Percentiles rank a stretch among this genome's conserved stretches.
These are phyloP conservation scores for Fusarium sororula DNA, from an alignment of 2,329 filamentous ascomycete species.

Conservation along the genomic window DNA sequence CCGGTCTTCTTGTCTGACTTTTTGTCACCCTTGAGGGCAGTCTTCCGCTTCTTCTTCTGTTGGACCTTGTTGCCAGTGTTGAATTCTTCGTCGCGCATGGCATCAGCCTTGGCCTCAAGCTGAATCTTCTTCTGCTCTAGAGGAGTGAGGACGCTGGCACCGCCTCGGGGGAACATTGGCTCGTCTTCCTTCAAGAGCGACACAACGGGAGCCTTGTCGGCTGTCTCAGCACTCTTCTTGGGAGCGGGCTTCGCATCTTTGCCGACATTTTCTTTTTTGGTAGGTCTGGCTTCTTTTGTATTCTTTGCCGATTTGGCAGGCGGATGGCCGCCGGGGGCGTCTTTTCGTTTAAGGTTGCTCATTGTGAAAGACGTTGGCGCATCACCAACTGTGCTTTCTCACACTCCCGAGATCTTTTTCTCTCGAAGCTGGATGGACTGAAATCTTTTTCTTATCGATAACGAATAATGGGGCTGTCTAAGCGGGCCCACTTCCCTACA, in stretches of 20 bases:
- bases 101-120: conserved; percentile 91
- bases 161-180: conserved; percentile 89
- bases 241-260: conserved; percentile 46
- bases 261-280: conserved; percentile 53
- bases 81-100: conserved; percentile 83
- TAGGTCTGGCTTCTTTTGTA: conserved; percentile 56
- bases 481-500: neutral
- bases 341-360: conserved; percentile 67
- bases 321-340: conserved; percentile 61
- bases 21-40: conserved; percentile 60
- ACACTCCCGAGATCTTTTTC: conserved; percentile 2
- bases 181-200: conserved; percentile 78
- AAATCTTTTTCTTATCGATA: conserved; percentile 24
- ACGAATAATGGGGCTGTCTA: conserved; percentile 4
- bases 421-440: conserved; percentile 11
- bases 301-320: conserved; percentile 60
- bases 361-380: conserved; percentile 52
- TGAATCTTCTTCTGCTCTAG: conserved; percentile 97
- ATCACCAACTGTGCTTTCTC: conserved; percentile 40
- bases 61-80: conserved; percentile 56
- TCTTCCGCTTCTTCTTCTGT: conserved; percentile 67
- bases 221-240: conserved; percentile 43
- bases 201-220: conserved; percentile 49
- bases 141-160: conserved; percentile 88
- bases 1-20: conserved; percentile 56